Conservation (phyloP, 2,329 filamentous ascomycete species). For the Pseudogymnoascus sp. region DNA sequence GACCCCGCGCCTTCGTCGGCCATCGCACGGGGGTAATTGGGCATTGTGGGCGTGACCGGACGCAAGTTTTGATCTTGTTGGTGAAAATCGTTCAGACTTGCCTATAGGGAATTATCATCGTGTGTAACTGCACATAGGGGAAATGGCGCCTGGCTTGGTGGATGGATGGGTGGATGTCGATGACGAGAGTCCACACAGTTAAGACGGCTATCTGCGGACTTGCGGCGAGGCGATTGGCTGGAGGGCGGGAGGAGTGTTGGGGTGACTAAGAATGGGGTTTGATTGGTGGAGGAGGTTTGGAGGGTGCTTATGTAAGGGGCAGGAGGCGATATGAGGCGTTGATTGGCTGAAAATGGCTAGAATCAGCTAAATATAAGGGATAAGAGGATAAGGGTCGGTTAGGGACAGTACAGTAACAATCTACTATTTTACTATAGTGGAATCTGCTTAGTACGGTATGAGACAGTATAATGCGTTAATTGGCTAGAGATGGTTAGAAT, state of each 20-base stretch:
- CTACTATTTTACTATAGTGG: no score
- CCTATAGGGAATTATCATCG: conserved; percentile 21
- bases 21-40: not conserved
- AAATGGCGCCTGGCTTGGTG: conserved; percentile 4
- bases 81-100: conserved; percentile 19
- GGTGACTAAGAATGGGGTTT: conserved; percentile 15
- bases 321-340: not conserved
- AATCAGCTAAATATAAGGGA: no score
- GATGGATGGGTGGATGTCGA: not conserved
- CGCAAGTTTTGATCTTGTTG: not conserved
- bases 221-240: not conserved
- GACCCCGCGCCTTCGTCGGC: not conserved
- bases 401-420: no score
- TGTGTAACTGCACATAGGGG: conserved; percentile 20
- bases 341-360: not conserved
- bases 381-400: not conserved
- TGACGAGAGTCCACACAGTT: not conserved
- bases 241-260: not conserved
- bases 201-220: not conserved
- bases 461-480: no score
- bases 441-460: no score
- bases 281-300: not conserved
- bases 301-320: not conserved
- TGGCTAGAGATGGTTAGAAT: no score
- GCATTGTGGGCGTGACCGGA: conserved; percentile 2